Evolutionary conservation across 2,329 filamentous ascomycete species (phyloP).

Genomic region (Cladophialophora immunda): DNA sequence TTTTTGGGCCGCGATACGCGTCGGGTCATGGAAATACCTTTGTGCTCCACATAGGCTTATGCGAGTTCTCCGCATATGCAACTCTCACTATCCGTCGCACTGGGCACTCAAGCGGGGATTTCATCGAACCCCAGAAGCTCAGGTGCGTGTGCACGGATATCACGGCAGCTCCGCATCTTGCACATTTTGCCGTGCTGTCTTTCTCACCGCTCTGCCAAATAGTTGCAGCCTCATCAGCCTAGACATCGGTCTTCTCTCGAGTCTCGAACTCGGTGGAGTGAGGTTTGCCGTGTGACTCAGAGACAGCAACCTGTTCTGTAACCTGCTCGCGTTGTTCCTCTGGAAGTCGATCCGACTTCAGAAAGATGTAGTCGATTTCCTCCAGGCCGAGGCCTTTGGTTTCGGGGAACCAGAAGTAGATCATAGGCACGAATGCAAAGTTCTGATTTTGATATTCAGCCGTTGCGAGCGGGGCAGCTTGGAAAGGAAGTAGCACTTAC

Average conservation of each 20-base stretch:
- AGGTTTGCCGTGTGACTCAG: not conserved
- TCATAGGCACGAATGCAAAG: conserved; percentile 49
- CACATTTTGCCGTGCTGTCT: not conserved
- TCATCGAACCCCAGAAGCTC: not conserved
- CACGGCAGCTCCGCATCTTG: not conserved
- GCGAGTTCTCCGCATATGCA: not conserved
- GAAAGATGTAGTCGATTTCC: conserved; percentile 56
- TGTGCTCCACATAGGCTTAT: not conserved
- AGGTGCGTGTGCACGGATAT: not conserved
- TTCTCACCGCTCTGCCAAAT: not conserved
- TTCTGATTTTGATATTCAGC: conserved; percentile 32
- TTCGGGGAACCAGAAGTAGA: conserved; percentile 60
- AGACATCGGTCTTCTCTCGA: conserved; percentile 7
- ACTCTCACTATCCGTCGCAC: not conserved
- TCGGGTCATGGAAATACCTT: not conserved
- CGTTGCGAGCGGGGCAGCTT: not conserved
- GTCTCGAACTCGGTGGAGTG: not conserved
- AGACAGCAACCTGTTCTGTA: not conserved
- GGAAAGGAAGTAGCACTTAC: conserved; percentile 8
- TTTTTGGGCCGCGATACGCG: not conserved
- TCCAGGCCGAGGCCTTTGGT: conserved; percentile 55
- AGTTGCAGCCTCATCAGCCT: not conserved
- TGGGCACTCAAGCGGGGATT: not conserved
- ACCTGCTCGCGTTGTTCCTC: conserved; percentile 15
- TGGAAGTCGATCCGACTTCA: conserved; percentile 15